Conservation (phyloP, 805 yeast genomes). For the Kockiozyma suomiensis region DNA sequence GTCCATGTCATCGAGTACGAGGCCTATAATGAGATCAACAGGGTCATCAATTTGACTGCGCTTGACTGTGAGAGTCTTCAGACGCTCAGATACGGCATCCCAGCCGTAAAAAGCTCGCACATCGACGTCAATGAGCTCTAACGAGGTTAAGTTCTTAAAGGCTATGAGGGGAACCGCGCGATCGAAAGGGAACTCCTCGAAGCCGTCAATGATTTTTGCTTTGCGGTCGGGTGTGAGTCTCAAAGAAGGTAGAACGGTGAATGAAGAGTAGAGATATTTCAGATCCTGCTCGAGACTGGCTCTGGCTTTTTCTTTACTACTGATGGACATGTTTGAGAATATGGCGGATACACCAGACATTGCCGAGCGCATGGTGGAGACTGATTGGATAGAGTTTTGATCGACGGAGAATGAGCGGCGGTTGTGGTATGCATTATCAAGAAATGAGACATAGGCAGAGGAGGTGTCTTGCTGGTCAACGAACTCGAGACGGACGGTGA, state of each 20-base stretch:
- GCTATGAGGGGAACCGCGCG: conserved; percentile 65
- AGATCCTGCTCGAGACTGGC: conserved; percentile 34
- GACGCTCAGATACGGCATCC: conserved; percentile 57
- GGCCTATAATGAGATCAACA: conserved; percentile 52
- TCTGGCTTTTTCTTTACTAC: conserved; percentile 28
- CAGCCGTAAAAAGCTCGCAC: conserved; percentile 70
- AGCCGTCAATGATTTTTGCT: conserved; percentile 59
- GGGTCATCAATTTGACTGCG: conserved; percentile 56
- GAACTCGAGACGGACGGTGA: conserved; percentile 60
- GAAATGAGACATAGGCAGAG: conserved; percentile 57
- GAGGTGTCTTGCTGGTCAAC: conserved; percentile 56
- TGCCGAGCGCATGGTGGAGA: conserved; percentile 39
- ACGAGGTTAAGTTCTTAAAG: conserved; percentile 63
- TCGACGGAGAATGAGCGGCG: conserved; percentile 32
- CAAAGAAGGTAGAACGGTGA: conserved; percentile 66
- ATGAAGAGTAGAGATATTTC: conserved; percentile 61
- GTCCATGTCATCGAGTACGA: conserved; percentile 57
- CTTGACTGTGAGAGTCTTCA: conserved; percentile 58
- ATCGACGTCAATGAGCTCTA: conserved; percentile 62
- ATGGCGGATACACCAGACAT: conserved; percentile 51
- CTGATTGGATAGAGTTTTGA: conserved; percentile 37
- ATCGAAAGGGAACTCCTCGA: conserved; percentile 72
- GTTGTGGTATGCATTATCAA: conserved; percentile 40
- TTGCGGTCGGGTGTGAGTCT: conserved; percentile 62
- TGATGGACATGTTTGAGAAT: conserved; percentile 42